phyloP scores from a whole-genome alignment of 352 stramenopile species.

The Aphanomyces invadans region DNA sequence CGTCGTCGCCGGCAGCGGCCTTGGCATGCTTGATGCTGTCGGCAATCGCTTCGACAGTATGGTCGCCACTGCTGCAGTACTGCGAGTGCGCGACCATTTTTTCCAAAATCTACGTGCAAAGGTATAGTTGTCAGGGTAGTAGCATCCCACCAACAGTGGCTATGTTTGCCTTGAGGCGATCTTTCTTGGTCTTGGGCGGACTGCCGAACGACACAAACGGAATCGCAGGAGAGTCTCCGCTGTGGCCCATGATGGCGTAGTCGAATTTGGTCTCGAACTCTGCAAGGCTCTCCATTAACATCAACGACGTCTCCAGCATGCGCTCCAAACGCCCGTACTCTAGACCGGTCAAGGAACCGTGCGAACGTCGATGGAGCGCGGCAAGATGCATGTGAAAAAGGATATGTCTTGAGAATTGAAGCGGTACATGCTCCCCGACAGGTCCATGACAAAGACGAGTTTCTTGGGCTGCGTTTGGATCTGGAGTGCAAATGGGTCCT shows the following conservation, averaged over 20 bases:
- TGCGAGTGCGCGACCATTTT: conserved; percentile 92
- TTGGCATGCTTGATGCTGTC: conserved; percentile 61
- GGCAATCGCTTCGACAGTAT: conserved; percentile 90
- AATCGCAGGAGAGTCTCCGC: conserved; percentile 79
- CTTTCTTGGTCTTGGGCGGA: conserved; percentile 78
- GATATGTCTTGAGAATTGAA: conserved; percentile 89
- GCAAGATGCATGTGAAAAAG: background rate
- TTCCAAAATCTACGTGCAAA: conserved; percentile 63
- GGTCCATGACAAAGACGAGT: conserved; percentile 90
- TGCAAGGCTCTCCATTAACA: conserved; percentile 95
- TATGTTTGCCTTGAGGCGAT: conserved; percentile 59
- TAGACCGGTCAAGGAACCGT: background rate
- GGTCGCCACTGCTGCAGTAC: conserved; percentile 90
- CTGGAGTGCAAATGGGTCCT: conserved; percentile 33
- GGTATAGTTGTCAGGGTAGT: background rate
- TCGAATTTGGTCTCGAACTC: conserved; percentile 86
- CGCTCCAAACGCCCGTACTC: conserved; percentile 82
- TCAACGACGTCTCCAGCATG: conserved; percentile 88
- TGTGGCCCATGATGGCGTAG: conserved; percentile 91
- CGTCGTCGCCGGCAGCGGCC: conserved; percentile 56
- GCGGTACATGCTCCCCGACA: conserved; percentile 87
- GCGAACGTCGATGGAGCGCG: background rate
- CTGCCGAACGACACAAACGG: conserved; percentile 85
- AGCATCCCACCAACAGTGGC: no score
- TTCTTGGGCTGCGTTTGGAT: conserved; percentile 51